phyloP scores from a whole-genome alignment of 2,329 filamentous ascomycete genomes.

The Zymoseptoria tritici region DNA sequence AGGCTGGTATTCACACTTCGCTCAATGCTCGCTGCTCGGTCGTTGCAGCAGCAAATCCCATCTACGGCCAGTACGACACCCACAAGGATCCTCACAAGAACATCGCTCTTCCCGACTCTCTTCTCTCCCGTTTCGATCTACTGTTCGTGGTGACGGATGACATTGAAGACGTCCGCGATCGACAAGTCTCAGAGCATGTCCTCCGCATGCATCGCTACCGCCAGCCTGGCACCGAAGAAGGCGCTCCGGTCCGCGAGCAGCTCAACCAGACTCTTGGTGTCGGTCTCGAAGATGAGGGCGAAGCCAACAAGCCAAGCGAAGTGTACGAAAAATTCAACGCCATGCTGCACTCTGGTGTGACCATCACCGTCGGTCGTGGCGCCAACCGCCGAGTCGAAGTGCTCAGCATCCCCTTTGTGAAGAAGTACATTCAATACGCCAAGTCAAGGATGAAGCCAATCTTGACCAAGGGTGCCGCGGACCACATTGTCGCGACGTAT shows the following conservation, averaged over 20 bases:
- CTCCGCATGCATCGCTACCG: slow-evolving; percentile 95
- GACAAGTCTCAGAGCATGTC: slow-evolving; percentile 91
- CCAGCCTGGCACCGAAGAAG: slow-evolving; percentile 85
- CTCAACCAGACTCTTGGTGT: slow-evolving; percentile 77
- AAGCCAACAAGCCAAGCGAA: slow-evolving; percentile 69
- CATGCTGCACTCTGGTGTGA: slow-evolving; percentile 91
- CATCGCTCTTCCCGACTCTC: slow-evolving; percentile 91
- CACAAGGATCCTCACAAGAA: slow-evolving; percentile 99
- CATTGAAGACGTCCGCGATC: slow-evolving; percentile 87
- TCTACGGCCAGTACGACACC: slow-evolving; percentile 96
- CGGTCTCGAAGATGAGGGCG: slow-evolving; percentile 63
- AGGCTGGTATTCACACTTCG: slow-evolving; percentile 95
- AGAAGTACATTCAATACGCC: slow-evolving; percentile 98
- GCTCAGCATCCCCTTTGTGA: slow-evolving; percentile 93
- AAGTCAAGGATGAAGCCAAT: slow-evolving; percentile 86
- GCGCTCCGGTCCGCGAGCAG: slow-evolving; percentile 86
- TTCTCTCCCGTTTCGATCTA: slow-evolving; percentile 96
- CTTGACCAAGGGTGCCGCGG: slow-evolving; percentile 81
- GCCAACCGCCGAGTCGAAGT: slow-evolving; percentile 74
- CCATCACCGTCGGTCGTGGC: slow-evolving; percentile 64
- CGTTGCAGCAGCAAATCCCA: slow-evolving; percentile 90
- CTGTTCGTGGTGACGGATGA: slow-evolving; percentile 97
- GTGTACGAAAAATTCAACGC: slow-evolving; percentile 95
- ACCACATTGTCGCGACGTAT: slow-evolving; percentile 86
- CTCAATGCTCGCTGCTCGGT: slow-evolving; percentile 95